A percentile compares a stretch with the other conserved stretches of the same genome.
These are phyloP conservation scores for Nannochloropsis oceanica DNA, from an alignment of 108 stramenopile genomes.

Conservation along the genomic window DNA sequence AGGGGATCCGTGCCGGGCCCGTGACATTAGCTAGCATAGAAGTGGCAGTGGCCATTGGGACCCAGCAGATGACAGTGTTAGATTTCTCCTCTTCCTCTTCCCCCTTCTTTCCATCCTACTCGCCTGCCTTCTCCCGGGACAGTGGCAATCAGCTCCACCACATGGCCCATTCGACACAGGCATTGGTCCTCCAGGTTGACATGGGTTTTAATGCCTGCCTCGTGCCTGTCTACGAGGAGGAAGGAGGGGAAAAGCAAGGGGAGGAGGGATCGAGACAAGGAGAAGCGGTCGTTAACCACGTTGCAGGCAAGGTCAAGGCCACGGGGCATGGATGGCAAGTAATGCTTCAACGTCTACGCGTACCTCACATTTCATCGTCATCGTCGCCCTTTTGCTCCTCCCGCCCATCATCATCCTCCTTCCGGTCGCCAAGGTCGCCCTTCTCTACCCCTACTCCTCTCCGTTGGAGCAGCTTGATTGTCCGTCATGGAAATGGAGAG, in stretches of 20 bases:
- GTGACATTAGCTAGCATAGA: not conserved
- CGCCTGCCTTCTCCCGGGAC: not conserved
- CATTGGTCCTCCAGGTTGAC: not conserved
- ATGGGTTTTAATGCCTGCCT: not conserved
- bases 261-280: not conserved
- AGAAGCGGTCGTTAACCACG: not conserved
- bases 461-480: not conserved
- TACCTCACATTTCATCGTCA: not conserved
- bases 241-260: not conserved
- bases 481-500: not conserved
- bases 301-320: not conserved
- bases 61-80: not conserved
- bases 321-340: not conserved
- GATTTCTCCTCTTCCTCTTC: not conserved
- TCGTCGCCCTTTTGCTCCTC: not conserved
- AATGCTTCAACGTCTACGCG: not conserved
- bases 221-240: not conserved
- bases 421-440: not conserved
- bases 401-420: not conserved
- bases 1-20: not conserved
- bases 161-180: not conserved
- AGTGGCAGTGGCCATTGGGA: not conserved
- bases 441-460: not conserved
- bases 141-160: no score
- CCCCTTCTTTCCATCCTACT: not conserved